Evolutionary conservation across 2,329 filamentous ascomycete genomes (phyloP), one percentile per base, ranked within the genome.

Genomic region (Fusarium globosum): DNA sequence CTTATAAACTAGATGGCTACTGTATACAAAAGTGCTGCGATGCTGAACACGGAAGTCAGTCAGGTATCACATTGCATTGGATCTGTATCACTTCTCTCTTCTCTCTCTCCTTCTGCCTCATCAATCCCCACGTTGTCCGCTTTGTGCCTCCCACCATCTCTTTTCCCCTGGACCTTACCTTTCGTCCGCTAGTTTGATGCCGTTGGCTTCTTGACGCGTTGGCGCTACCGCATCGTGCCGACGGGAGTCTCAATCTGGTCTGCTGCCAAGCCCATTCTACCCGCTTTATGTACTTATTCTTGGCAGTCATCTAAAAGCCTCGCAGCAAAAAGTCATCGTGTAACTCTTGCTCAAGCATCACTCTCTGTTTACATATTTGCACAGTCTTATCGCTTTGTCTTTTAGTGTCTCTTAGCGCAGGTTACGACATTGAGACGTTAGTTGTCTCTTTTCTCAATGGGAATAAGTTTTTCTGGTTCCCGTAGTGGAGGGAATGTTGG

Each of bases 381-480:
- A 28, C 21, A 28, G 18, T 35, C 30, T 20, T 28, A 12, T 14
- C 35, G 33, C 8, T 15, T 45, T 16, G 18, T 6, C 8, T 51
- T 26, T 26, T 28, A 26, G 28, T 28, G 53, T 4, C 18, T 33
- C 28, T 30, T 45, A 60, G 57, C 56, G 21, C 45, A 30, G 16
- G 13, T 49, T 23, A 53, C 28, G 33, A 33, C 41, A 41, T 43
- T 45, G 36, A 26, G 28, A 36, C 55, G 57, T 52, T 65, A 72
- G 72, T 76, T 73, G 46, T 73, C 74, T 76, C 74, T 76, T 76
- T 57, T 68, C 72, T 55, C 65, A 53, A 36, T 42, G 41, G 26
- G 46, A 30, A 63, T 51, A 33, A 23, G 21, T 28, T 39, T 36
- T 18, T 45, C 26, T 41, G 38, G 51, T 39, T 62, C 39, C 58